Evolutionary conservation across 192 early-diverging fungal species (phyloP).

Genomic region (Coemansia sp.): DNA sequence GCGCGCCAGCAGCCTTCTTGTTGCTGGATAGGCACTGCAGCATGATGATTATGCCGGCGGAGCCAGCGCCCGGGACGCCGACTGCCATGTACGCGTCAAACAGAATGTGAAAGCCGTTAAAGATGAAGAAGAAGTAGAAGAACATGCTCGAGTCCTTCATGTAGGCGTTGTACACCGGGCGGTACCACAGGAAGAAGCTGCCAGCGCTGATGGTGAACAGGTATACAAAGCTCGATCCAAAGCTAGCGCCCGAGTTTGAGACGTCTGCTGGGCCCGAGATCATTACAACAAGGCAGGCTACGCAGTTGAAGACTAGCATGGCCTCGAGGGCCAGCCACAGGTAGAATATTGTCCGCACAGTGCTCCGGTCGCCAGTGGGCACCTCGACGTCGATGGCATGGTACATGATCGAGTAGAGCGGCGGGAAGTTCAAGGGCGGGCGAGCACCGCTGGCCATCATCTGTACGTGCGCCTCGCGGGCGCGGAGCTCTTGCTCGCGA

Average conservation of each 20-base stretch:
- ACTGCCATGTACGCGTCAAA: conserved; percentile 83
- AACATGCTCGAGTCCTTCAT: conserved; percentile 84
- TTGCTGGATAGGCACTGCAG: conserved; percentile 66
- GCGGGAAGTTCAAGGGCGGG: conserved; percentile 80
- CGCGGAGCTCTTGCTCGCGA: conserved; percentile 66
- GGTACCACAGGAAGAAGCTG: conserved; percentile 86
- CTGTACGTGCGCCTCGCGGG: conserved; percentile 63
- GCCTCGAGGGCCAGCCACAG: conserved; percentile 72
- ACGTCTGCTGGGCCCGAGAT: conserved; percentile 62
- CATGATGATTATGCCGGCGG: conserved; percentile 78
- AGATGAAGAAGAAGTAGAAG: conserved; percentile 82
- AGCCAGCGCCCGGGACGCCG: conserved; percentile 79
- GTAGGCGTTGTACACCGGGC: conserved; percentile 84
- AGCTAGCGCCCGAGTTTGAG: conserved; percentile 68
- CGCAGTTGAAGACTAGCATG: conserved; percentile 73
- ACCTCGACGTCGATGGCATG: conserved; percentile 75
- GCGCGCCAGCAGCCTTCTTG: conserved; percentile 66
- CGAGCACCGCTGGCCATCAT: conserved; percentile 54
- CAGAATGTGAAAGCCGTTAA: conserved; percentile 80
- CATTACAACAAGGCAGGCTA: conserved; percentile 73
- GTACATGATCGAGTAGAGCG: conserved; percentile 80
- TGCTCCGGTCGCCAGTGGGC: conserved; percentile 61
- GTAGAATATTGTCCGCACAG: conserved; percentile 66
- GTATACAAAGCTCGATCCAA: conserved; percentile 73
- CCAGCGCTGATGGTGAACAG: conserved; percentile 72